Base-by-base conservation (phyloP, 495 filamentous ascomycete genomes). In the Jackrogersella multiformis region DNA sequence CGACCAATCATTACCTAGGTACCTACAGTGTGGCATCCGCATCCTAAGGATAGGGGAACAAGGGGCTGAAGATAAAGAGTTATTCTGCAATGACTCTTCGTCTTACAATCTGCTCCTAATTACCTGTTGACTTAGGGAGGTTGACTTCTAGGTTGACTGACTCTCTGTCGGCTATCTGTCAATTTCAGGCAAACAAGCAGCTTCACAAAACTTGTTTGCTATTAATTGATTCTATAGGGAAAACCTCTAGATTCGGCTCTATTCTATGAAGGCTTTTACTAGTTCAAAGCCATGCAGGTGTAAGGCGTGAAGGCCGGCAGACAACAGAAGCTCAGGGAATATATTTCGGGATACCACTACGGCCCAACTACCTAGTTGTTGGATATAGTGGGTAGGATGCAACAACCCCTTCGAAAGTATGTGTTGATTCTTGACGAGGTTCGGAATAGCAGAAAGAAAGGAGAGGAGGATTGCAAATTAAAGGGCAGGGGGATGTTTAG, bases 401-500 rank as follows among this genome's bases (percentile, higher is more conserved):
- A 24, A 30, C 20, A 21, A 15, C 48, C 44, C n/a, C 39, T 21
- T 24, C 44, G 28, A 45, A 30, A 20, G 18, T 32, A 51, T 61
- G 45, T 38, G 15, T 30, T 46, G 41, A 61, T 39, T 16, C 16
- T 16, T 49, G 36, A 15, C 9, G 28, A 20, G 26, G 23, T 38
- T 56, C 20, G 35, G 54, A 54, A 52, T 66, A 35, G 38, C 42
- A 46, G 9, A 24, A 61, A 44, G 32, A 46, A 23, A 23, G 44
- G 30, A 45, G 21, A 23, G 44, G 30, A 45, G 21, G 18, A 12
- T 10, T 45, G 15, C 10, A 12, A 56, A 23, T 13, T 4, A 20
- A 30, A 45, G n/a, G 55, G 18, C 12, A 26, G 39, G 61, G 30
- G 46, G 42, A 36, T 58, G 30, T 58, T 65, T 70, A 70, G 38